These are phyloP conservation scores for Inonotus hispidus DNA, from an alignment of 1,284 basidiomycete genomes.

Conservation along the genomic window DNA sequence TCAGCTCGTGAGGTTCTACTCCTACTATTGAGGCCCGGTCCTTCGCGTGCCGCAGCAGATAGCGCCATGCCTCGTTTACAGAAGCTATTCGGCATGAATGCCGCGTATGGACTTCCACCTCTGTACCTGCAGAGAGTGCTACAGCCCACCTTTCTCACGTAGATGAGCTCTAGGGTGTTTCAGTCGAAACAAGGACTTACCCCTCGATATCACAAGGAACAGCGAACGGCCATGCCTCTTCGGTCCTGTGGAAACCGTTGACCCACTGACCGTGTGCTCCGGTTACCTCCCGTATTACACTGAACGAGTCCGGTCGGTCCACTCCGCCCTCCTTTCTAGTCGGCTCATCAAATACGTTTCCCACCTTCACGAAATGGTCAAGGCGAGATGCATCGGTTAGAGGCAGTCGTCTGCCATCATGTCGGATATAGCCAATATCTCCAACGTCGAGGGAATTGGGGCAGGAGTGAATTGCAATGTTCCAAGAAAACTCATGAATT, in stretches of 20 bases:
- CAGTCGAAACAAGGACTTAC: constrained; percentile 27
- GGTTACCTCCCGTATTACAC: constrained; percentile 17
- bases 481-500: constrained; percentile 39
- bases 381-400: constrained; percentile 22
- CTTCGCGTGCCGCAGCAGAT: constrained; percentile 33
- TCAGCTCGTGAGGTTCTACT: constrained; percentile 39
- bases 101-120: constrained; percentile 35
- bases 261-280: constrained; percentile 26
- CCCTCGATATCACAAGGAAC: constrained; percentile 33
- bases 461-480: constrained; percentile 34
- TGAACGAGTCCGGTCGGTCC: constrained; percentile 14
- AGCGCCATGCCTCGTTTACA: constrained; percentile 40
- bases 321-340: constrained; percentile 2
- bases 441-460: constrained; percentile 35
- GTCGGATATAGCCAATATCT: constrained; percentile 42
- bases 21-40: constrained; percentile 30
- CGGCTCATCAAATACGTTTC: constrained; percentile 34
- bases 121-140: constrained; percentile 32
- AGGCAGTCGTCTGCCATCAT: constrained; percentile 16
- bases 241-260: constrained; percentile 20
- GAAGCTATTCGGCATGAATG: constrained; percentile 30
- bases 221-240: constrained; percentile 25
- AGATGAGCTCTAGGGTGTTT: background rate
- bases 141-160: constrained; percentile 39
- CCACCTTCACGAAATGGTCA: constrained; percentile 35